These are phyloP conservation scores for Penicillium salamii DNA, from an alignment of 495 filamentous ascomycete species.

Conservation along the genomic window DNA sequence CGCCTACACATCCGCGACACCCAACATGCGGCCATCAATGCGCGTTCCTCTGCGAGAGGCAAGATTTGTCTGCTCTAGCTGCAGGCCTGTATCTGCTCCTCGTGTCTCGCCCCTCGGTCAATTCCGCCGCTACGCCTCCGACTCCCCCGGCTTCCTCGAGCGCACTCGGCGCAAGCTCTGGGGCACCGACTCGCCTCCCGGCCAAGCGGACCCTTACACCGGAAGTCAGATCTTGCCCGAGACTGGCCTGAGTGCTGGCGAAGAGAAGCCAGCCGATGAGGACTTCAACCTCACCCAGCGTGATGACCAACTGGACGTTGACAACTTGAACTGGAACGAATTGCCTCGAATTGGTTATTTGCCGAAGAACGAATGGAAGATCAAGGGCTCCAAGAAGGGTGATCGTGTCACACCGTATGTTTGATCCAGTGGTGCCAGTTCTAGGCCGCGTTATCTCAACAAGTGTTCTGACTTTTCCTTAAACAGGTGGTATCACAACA, in stretches of 20 bases:
- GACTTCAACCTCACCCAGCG: background rate
- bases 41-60: slow-evolving; percentile 40
- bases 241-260: background rate
- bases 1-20: slow-evolving; percentile 11
- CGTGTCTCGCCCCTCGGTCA: slow-evolving; percentile 39
- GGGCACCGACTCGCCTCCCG: slow-evolving; percentile 55
- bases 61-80: slow-evolving; percentile 43
- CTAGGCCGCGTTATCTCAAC: background rate
- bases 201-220: slow-evolving; percentile 52
- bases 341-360: slow-evolving; percentile 5
- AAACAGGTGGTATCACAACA: slow-evolving; percentile 16
- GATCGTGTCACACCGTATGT: slow-evolving; percentile 24
- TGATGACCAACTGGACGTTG: background rate
- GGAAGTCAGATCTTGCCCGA: slow-evolving; percentile 26
- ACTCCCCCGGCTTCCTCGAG: slow-evolving; percentile 43
- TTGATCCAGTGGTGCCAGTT: background rate
- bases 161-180: slow-evolving; percentile 52
- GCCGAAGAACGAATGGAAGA: slow-evolving; percentile 12
- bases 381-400: slow-evolving; percentile 1
- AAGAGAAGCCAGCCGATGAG: background rate
- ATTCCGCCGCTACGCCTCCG: slow-evolving; percentile 43
- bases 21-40: slow-evolving; percentile 41
- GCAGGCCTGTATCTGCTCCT: slow-evolving; percentile 38
- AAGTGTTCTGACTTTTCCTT: slow-evolving; percentile 3
- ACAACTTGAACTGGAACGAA: slow-evolving; percentile 1